Conservation (phyloP, 441 rosid species). For the Populus hybrid region DNA sequence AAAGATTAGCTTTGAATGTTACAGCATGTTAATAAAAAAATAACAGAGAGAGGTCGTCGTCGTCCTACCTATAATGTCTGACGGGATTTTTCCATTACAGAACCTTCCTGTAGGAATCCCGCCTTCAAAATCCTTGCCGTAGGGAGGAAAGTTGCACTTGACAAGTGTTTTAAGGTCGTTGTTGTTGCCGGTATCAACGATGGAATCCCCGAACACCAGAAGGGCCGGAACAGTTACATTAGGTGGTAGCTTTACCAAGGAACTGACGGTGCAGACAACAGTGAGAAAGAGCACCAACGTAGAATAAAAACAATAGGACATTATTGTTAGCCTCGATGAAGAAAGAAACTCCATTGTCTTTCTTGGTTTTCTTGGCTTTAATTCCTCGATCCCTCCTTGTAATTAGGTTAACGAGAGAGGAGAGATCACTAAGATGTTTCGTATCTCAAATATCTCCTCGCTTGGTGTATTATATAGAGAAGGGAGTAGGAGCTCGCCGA, state of each 20-base stretch:
- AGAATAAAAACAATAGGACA: not conserved
- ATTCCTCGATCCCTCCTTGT: too few relatives aligned
- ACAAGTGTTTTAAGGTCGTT: slow-evolving; percentile 45
- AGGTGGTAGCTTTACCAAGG: slow-evolving; percentile 28
- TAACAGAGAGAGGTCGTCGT: not conserved
- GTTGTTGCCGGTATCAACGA: slow-evolving; percentile 76
- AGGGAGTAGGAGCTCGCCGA: not conserved
- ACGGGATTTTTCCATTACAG: slow-evolving; percentile 59
- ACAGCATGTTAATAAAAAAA: not conserved
- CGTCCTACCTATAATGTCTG: slow-evolving; percentile 49
- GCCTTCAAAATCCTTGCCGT: slow-evolving; percentile 56
- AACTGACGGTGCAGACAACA: slow-evolving; percentile 1
- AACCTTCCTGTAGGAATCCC: slow-evolving; percentile 64
- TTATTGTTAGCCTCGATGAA: not conserved
- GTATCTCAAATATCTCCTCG: not conserved
- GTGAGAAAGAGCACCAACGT: not conserved
- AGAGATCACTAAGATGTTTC: not conserved
- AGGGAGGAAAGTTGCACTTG: slow-evolving; percentile 58
- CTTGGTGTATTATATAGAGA: not conserved
- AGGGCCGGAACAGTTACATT: slow-evolving; percentile 50
- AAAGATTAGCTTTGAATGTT: not conserved
- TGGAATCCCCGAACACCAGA: slow-evolving; percentile 69
- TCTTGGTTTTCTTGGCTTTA: not conserved
- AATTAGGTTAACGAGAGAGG: not conserved
- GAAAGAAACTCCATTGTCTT: not conserved